A percentile compares a stretch with the other conserved stretches of the same genome.
phyloP scores from a whole-genome alignment of 495 filamentous ascomycete species.

The Geoglossum glabrum region DNA sequence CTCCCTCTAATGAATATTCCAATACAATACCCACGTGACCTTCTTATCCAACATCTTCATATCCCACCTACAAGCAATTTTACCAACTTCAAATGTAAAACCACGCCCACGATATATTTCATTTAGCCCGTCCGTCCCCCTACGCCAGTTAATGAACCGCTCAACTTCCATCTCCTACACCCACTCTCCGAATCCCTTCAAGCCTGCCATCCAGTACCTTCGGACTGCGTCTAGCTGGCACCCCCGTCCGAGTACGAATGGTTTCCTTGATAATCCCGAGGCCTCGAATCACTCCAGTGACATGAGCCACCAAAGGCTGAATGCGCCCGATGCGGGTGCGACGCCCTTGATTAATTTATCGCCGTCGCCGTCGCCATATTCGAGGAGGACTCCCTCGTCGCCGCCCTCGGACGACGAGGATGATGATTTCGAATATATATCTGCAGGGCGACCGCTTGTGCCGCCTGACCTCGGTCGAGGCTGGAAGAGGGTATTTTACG shows the following conservation, averaged over 20 bases:
- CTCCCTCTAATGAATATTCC: too few relatives aligned
- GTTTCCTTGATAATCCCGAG: slow-evolving; percentile 8
- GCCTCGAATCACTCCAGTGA: slow-evolving; percentile 3
- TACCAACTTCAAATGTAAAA: too few relatives aligned
- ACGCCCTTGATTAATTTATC: slow-evolving; percentile 22
- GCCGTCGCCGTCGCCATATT: slow-evolving; percentile 21
- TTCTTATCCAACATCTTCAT: too few relatives aligned
- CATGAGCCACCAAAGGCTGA: slow-evolving; percentile 11
- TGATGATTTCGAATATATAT: slow-evolving; percentile 8
- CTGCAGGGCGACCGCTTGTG: slow-evolving; percentile 11
- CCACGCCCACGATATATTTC: too few relatives aligned
- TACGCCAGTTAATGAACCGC: neutral
- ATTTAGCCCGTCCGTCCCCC: too few relatives aligned
- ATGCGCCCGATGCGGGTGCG: slow-evolving; percentile 9
- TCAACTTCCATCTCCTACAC: neutral
- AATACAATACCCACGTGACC: too few relatives aligned
- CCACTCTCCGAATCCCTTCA: slow-evolving; percentile 15
- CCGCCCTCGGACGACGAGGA: slow-evolving; percentile 17
- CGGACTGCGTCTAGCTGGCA: neutral
- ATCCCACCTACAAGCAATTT: too few relatives aligned
- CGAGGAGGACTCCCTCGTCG: slow-evolving; percentile 13
- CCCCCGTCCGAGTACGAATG: slow-evolving; percentile 8
- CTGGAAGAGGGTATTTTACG: slow-evolving; percentile 16
- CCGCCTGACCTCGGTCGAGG: slow-evolving; percentile 9
- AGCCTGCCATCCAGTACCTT: slow-evolving; percentile 22